Evolutionary conservation across 2,329 filamentous ascomycete genomes (phyloP).

Genomic region (Metarhizium guizhouense): DNA sequence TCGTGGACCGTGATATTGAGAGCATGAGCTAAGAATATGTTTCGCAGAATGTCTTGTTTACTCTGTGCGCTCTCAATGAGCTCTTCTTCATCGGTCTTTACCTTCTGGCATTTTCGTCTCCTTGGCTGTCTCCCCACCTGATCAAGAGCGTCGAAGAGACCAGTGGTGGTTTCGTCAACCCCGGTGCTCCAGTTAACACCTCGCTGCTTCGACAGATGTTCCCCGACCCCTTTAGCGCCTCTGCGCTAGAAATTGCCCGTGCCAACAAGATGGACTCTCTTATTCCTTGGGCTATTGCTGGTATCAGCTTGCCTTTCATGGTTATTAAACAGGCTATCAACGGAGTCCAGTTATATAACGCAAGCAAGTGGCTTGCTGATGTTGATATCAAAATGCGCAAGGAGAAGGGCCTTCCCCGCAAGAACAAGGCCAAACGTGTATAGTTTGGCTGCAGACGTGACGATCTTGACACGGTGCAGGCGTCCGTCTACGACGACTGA

Average conservation of each 20-base stretch:
- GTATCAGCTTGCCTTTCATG: conserved; percentile 80
- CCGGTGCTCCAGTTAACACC: conserved; percentile 61
- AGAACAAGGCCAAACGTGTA: conserved; percentile 27
- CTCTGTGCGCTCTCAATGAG: conserved; percentile 86
- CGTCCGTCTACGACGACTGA: background rate
- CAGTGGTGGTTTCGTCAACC: conserved; percentile 44
- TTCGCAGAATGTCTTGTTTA: conserved; percentile 73
- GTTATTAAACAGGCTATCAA: conserved; percentile 88
- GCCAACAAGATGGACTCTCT: conserved; percentile 86
- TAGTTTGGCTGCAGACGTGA: conserved; percentile 7
- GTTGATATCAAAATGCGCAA: conserved; percentile 66
- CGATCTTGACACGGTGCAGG: background rate
- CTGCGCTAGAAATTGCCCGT: conserved; percentile 81
- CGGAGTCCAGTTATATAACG: conserved; percentile 86
- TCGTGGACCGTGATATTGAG: background rate
- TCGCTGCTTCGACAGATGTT: conserved; percentile 68
- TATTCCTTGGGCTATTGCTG: conserved; percentile 61
- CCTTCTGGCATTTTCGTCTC: conserved; percentile 92
- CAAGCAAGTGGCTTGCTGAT: conserved; percentile 84
- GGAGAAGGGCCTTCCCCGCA: conserved; percentile 42
- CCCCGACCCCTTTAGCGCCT: conserved; percentile 83
- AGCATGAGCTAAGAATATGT: background rate
- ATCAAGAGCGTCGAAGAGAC: conserved; percentile 51
- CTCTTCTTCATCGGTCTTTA: conserved; percentile 97
- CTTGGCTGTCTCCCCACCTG: conserved; percentile 77